Evolutionary conservation across 108 stramenopile species (phyloP).

Genomic region (Aurantiochytrium sp.): DNA sequence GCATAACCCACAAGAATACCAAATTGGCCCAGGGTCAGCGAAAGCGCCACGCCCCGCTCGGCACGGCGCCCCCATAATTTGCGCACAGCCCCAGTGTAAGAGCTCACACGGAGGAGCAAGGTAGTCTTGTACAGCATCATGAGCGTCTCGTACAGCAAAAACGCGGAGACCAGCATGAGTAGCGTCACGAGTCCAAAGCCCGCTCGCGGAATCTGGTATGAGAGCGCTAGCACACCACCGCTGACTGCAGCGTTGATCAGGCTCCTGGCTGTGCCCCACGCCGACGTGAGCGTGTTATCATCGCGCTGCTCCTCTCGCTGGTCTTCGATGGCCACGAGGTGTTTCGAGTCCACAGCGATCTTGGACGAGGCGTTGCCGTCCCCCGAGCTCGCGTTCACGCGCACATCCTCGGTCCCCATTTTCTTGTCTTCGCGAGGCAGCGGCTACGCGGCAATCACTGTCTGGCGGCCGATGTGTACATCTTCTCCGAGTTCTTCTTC

Average conservation of each 20-base stretch:
- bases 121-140: not conserved
- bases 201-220: not conserved
- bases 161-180: not conserved
- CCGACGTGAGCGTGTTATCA: not conserved
- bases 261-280: not conserved
- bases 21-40: not conserved
- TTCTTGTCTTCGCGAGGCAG: too few relatives aligned
- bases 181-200: not conserved
- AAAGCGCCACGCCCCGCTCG: not conserved
- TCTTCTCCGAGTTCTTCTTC: too few relatives aligned
- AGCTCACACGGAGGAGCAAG: not conserved
- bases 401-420: too few relatives aligned
- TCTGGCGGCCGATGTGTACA: too few relatives aligned
- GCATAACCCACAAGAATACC: not conserved
- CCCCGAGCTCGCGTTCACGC: too few relatives aligned
- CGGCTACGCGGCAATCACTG: too few relatives aligned
- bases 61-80: not conserved
- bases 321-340: not conserved
- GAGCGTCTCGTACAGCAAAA: not conserved
- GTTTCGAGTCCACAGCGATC: not conserved
- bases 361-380: not conserved
- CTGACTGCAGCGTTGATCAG: not conserved
- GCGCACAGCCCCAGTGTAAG: not conserved
- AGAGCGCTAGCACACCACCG: not conserved
- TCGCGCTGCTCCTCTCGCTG: not conserved